phyloP scores from a whole-genome alignment of 169 alveolate genomes.

The Perkinsus chesapeaki region DNA sequence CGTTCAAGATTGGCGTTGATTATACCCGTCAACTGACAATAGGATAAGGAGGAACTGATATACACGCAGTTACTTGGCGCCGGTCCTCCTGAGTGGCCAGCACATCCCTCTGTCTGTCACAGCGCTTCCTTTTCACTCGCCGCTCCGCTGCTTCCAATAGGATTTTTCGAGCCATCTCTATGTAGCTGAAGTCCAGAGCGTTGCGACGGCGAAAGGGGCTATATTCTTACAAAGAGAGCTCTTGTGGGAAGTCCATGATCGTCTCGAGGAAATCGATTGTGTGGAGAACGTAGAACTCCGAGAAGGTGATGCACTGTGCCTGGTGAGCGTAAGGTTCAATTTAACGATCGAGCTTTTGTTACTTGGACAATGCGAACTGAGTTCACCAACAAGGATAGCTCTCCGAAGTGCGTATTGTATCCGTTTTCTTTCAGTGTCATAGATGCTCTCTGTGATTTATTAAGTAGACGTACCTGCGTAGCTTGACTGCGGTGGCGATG shows the following conservation, averaged over 20 bases:
- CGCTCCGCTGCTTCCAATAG: neutral
- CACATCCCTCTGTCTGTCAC: neutral
- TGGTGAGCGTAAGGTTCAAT: neutral
- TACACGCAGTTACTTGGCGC: neutral
- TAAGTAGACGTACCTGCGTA: neutral
- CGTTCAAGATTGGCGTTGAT: too few species aligned
- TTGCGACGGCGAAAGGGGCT: neutral
- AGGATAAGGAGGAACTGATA: too few species aligned
- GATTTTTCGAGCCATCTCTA: neutral
- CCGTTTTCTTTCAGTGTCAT: neutral
- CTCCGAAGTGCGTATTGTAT: neutral
- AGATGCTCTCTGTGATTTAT: neutral
- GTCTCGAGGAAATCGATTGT: neutral
- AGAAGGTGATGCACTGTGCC: neutral
- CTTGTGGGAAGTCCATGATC: neutral
- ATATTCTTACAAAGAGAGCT: neutral
- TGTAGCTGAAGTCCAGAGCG: neutral
- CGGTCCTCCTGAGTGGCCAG: neutral
- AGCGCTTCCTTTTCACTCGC: neutral
- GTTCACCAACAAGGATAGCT: neutral
- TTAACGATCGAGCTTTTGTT: too few species aligned
- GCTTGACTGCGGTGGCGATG: neutral
- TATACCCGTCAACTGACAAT: too few species aligned
- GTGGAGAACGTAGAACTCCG: neutral
- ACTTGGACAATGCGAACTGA: neutral